phyloP scores from a whole-genome alignment of 768 basidiomycete species.

The Cyathus striatus region DNA sequence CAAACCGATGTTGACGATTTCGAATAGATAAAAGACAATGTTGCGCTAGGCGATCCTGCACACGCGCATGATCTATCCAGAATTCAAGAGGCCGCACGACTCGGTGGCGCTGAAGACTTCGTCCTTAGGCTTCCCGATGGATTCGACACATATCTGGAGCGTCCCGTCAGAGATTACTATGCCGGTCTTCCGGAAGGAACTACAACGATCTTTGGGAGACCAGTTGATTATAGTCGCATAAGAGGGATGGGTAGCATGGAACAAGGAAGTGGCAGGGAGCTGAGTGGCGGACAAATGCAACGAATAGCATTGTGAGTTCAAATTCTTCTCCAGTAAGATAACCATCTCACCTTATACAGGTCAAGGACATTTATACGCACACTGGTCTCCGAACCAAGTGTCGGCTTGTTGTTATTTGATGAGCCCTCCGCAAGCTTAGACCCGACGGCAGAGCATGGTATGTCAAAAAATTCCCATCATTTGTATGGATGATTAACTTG shows the following conservation, averaged over 20 bases:
- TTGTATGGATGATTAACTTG: too few relatives aligned
- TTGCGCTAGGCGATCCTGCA: slow-evolving; percentile 65
- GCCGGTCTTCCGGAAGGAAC: slow-evolving; percentile 63
- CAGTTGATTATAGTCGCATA: slow-evolving; percentile 45
- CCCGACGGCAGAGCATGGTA: slow-evolving; percentile 71
- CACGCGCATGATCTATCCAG: slow-evolving; percentile 48
- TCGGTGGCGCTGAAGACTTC: slow-evolving; percentile 68
- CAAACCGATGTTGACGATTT: too few relatives aligned
- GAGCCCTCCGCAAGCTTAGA: slow-evolving; percentile 72
- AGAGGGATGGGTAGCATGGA: slow-evolving; percentile 41
- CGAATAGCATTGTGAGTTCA: slow-evolving; percentile 61
- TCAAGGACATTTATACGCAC: slow-evolving; percentile 70
- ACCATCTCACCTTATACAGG: slow-evolving; percentile 21
- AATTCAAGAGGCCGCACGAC: slow-evolving; percentile 57
- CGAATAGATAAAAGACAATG: too few relatives aligned
- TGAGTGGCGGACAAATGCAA: slow-evolving; percentile 77
- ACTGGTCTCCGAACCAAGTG: slow-evolving; percentile 40
- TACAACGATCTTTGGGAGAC: slow-evolving; percentile 52
- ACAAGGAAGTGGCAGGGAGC: slow-evolving; percentile 10
- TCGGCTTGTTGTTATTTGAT: slow-evolving; percentile 64
- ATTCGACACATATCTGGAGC: slow-evolving; percentile 68
- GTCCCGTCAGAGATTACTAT: slow-evolving; percentile 69
- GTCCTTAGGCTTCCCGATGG: slow-evolving; percentile 60
- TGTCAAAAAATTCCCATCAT: too few relatives aligned
- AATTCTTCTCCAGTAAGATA: background rate